Conservation (phyloP, 306 rosid species). For the Carpinus viminea region DNA sequence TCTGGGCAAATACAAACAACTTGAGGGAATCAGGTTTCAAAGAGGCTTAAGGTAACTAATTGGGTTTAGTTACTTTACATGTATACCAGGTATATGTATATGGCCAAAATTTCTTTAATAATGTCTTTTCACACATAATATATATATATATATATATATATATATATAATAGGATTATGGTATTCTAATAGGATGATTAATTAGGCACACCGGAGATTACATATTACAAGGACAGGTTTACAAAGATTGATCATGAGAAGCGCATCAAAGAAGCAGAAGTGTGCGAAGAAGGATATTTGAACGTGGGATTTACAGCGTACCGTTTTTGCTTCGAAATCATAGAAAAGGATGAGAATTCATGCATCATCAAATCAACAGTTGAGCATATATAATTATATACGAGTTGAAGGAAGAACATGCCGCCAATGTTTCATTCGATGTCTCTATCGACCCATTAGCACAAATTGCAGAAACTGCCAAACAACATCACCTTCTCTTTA, state of each 20-base stretch:
- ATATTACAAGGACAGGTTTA: conserved; percentile 48
- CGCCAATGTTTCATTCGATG: conserved; percentile 42
- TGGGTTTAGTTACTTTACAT: no score
- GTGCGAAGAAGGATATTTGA: conserved; percentile 65
- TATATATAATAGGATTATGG: no score
- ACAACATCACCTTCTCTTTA: no score
- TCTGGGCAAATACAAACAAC: no score
- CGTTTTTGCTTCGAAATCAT: conserved; percentile 43
- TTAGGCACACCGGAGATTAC: conserved; percentile 31
- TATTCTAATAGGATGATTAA: no score
- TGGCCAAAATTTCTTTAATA: no score
- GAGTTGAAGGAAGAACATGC: conserved; percentile 55
- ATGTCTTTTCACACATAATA: no score
- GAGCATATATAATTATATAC: conserved; percentile 47
- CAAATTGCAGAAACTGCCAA: conserved; percentile 21
- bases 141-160: no score
- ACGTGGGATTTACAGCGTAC: conserved; percentile 54
- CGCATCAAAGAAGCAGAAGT: conserved; percentile 52
- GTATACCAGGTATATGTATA: no score
- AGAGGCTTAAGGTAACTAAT: no score
- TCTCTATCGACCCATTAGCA: conserved; percentile 33
- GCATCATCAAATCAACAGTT: conserved; percentile 43
- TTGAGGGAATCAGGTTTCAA: no score
- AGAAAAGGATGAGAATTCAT: conserved; percentile 41
- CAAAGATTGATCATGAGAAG: conserved; percentile 52